Conservation (phyloP, 306 rosid genomes). For the Mucuna pruriens region DNA sequence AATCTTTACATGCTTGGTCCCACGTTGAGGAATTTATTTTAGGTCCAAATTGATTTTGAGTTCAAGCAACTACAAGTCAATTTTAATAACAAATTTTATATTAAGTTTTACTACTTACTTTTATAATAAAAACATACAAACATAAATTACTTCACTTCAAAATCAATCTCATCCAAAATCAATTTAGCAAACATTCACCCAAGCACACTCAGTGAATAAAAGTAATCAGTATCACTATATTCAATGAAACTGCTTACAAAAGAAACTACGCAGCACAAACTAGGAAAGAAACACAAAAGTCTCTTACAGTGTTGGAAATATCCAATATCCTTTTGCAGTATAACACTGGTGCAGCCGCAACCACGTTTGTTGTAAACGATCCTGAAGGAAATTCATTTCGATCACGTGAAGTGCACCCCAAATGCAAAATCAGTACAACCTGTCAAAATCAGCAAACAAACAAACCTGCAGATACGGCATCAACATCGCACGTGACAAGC, state of each 20-base stretch:
- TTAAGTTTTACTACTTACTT: no score
- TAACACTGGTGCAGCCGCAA: slow-evolving; percentile 97
- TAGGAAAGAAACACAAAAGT: slow-evolving; percentile 1
- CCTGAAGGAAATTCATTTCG: slow-evolving; percentile 54
- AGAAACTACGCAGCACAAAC: background rate
- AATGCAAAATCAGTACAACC: background rate
- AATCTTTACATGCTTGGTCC: no score
- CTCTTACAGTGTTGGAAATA: slow-evolving; percentile 63
- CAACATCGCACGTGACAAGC: slow-evolving; percentile 91
- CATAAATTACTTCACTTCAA: no score
- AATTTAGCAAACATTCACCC: no score
- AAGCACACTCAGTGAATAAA: no score
- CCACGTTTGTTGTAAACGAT: slow-evolving; percentile 86
- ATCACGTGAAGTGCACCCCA: slow-evolving; percentile 9
- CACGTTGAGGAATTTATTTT: no score
- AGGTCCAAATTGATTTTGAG: no score
- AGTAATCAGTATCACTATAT: no score
- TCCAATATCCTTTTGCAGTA: slow-evolving; percentile 65
- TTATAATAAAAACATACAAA: no score
- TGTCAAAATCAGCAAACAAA: background rate
- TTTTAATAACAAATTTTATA: no score
- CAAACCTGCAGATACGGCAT: slow-evolving; percentile 87
- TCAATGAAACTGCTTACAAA: slow-evolving; percentile 6
- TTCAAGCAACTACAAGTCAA: no score
- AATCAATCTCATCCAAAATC: no score